Base-by-base conservation (phyloP, 2,329 filamentous ascomycete species). In the Aureobasidium sp. region DNA sequence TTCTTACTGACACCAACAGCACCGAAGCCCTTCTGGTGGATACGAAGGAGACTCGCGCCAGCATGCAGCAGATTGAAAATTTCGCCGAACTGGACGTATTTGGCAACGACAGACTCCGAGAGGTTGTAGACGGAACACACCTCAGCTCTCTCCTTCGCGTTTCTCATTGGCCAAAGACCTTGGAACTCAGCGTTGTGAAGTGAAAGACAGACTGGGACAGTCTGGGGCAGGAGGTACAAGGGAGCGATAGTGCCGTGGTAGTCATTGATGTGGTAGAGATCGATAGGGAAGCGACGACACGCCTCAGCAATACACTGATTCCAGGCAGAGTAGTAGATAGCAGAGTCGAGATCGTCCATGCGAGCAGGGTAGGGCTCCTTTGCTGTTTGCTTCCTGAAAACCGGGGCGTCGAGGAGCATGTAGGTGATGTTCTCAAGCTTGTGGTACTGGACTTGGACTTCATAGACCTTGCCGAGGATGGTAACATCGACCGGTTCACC, bases 161-260 rank as follows among this genome's bases (percentile, higher is more conserved):
- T 85, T 10, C 85, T 77, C 80, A 88, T 86, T 0, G 84, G 83
- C 86, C 86, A 88, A 27, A 87, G 74, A 54, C 85, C 85, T 69
- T 88, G 86, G 67, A 88, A 88, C 65, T 88, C 85, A 54, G 86
- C 85, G 65, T 88, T 88, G 71, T 88, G 86, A 13, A 88, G 80
- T 0, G 85, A 87, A 9, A 88, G 73, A 66, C 83, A 86, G 65
- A 80, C 79, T 2, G 85, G 85, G 45, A 87, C 79, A 0, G 82
- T 84, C 65, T 82, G 74, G 1, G 86, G 86, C 2, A 88, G 77
- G 25, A 87, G 77, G 69, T 88, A 86, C 0, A 88, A 76, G 2
- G 85, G 85, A 45, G 86, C 86, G 13, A 84, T 72, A 3, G 83
- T 81, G 59, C 84, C 84, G 65, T 86, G 84, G 68, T 86, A 86